Evolutionary conservation across 176 grass and related monocot genomes (phyloP).

Genomic region (Oryza longistaminata): DNA sequence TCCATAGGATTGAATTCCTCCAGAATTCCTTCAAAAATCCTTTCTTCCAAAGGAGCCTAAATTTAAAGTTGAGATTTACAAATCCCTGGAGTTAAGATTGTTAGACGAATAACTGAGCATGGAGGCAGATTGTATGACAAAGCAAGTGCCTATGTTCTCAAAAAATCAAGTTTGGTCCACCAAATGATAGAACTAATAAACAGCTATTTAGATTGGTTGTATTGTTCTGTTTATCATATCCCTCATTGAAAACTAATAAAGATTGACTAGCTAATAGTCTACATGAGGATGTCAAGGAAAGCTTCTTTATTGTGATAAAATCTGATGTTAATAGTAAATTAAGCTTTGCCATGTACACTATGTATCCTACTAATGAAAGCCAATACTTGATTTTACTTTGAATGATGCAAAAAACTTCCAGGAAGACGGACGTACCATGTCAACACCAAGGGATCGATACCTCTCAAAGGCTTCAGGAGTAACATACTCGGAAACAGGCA

Average conservation of each 20-base stretch:
- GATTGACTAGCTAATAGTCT: neutral
- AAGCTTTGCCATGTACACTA: neutral
- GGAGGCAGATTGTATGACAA: neutral
- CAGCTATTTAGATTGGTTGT: neutral
- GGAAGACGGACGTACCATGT: slow-evolving; percentile 65
- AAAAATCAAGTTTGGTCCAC: neutral
- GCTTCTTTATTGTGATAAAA: neutral
- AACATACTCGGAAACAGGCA: slow-evolving; percentile 96
- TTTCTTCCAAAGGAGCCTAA: no score
- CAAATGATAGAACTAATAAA: neutral
- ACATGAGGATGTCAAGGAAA: neutral
- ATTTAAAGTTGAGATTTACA: neutral
- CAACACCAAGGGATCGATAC: slow-evolving; percentile 68
- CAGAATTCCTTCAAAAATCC: no score
- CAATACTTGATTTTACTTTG: neutral
- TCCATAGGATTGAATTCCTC: no score
- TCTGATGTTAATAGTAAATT: neutral
- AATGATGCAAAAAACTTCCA: neutral
- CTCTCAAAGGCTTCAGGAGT: slow-evolving; percentile 90
- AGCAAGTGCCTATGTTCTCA: neutral
- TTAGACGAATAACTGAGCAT: neutral
- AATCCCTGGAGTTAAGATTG: neutral
- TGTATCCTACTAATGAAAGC: neutral
- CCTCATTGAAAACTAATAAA: neutral
- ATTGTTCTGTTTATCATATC: neutral